Conservation (phyloP, 352 stramenopile genomes). For the Globisporangium emineosum region DNA sequence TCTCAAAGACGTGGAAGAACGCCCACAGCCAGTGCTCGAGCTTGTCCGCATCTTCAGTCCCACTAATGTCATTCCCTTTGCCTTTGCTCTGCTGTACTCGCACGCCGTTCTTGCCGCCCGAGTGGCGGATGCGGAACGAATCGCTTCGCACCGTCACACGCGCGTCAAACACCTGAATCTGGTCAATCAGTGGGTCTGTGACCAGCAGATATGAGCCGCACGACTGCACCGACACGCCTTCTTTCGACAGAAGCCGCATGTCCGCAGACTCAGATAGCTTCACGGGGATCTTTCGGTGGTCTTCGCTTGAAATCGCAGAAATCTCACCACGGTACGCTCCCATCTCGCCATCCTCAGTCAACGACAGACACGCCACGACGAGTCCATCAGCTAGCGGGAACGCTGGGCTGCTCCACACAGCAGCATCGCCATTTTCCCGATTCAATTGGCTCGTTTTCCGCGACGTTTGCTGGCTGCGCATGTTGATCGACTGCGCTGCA, state of each 20-base stretch:
- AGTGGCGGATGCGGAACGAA: constrained; percentile 47
- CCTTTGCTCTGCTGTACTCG: constrained; percentile 15
- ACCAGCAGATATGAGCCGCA: constrained; percentile 32
- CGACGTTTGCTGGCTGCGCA: constrained; percentile 46
- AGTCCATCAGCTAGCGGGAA: constrained; percentile 30
- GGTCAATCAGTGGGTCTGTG: constrained; percentile 17
- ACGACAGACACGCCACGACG: constrained; percentile 23
- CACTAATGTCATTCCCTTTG: background rate
- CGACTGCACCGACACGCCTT: constrained; percentile 16
- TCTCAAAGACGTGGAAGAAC: constrained; percentile 54
- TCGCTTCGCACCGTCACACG: constrained; percentile 48
- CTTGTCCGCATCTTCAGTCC: constrained; percentile 9
- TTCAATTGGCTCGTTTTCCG: constrained; percentile 16
- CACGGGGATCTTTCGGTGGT: constrained; percentile 34
- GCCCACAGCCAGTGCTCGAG: constrained; percentile 24
- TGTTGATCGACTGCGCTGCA: constrained; percentile 37
- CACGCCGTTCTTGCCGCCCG: background rate
- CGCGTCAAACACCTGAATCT: constrained; percentile 20
- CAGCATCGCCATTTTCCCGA: background rate
- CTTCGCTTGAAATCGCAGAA: constrained; percentile 26
- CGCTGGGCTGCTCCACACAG: constrained; percentile 12
- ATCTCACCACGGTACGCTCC: constrained; percentile 20
- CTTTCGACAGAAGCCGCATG: constrained; percentile 12
- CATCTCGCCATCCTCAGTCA: constrained; percentile 5
- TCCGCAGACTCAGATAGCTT: background rate